These are phyloP conservation scores for Candida sanyaensis DNA, from an alignment of 1,139 yeast species.

Conservation along the genomic window DNA sequence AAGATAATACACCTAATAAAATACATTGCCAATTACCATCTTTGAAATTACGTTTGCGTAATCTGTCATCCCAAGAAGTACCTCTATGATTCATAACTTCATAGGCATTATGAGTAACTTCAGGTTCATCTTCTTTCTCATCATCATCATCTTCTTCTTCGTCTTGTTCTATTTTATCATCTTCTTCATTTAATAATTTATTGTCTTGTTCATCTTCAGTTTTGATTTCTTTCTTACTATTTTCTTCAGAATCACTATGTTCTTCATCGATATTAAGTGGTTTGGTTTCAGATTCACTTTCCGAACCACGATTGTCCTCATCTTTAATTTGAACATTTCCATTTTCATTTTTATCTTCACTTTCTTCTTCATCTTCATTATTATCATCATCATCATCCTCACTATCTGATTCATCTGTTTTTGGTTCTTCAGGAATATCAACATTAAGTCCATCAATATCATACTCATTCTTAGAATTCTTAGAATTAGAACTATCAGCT, in stretches of 20 bases:
- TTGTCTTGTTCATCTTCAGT: constrained; percentile 30
- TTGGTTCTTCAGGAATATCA: constrained; percentile 39
- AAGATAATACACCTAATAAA: constrained; percentile 68
- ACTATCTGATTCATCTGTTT: constrained; percentile 17
- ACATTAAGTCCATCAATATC: constrained; percentile 39
- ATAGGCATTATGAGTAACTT: constrained; percentile 50
- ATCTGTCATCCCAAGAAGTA: constrained; percentile 73
- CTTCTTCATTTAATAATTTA: constrained; percentile 7
- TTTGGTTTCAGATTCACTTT: constrained; percentile 21
- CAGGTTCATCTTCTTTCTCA: too few relatives aligned
- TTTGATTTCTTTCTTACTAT: constrained; percentile 12
- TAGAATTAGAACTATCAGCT: constrained; percentile 30
- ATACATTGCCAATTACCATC: constrained; percentile 88
- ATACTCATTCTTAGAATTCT: constrained; percentile 23
- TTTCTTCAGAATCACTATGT: constrained; percentile 18
- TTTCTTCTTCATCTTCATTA: constrained; percentile 16
- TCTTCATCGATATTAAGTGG: constrained; percentile 30
- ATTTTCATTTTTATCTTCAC: too few relatives aligned
- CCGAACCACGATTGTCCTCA: constrained; percentile 26
- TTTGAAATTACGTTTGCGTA: constrained; percentile 70
- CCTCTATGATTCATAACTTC: constrained; percentile 62
- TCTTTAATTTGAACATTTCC: constrained; percentile 14
- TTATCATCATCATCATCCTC: constrained; percentile 16
- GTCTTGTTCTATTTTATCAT: constrained; percentile 26
- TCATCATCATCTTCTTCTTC: constrained; percentile 28